phyloP scores from a whole-genome alignment of 805 yeast genomes.

The Millerago galiae region DNA sequence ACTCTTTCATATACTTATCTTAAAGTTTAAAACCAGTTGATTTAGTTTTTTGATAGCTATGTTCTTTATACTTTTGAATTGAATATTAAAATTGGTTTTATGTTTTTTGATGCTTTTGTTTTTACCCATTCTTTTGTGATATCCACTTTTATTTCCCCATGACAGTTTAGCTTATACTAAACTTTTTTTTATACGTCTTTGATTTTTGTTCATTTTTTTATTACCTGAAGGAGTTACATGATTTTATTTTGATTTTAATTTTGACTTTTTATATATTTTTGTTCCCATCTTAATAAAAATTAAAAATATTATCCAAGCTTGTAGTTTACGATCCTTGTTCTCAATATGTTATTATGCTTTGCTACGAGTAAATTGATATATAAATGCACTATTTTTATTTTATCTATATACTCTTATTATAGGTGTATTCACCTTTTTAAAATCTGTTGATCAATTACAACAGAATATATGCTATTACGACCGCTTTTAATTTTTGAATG shows the following conservation, averaged over 20 bases:
- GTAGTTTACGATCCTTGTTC: too few species aligned
- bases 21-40: too few species aligned
- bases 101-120: neutral
- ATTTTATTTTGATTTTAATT: neutral
- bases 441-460: constrained; percentile 36
- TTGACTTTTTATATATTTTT: neutral
- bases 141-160: neutral
- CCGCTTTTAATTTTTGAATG: constrained; percentile 45
- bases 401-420: neutral
- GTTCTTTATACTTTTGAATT: too few species aligned
- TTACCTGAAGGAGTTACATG: constrained; percentile 1
- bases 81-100: too few species aligned
- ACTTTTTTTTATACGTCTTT: neutral
- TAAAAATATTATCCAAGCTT: neutral
- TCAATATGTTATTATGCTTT: too few species aligned
- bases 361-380: too few species aligned
- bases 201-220: neutral
- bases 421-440: constrained; percentile 12
- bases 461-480: constrained; percentile 66
- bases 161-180: neutral
- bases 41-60: too few species aligned
- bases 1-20: too few species aligned
- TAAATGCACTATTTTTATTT: too few species aligned
- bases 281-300: neutral
- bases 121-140: neutral